Percentiles rank a stretch among this genome's conserved stretches.
These are phyloP conservation scores for Erodium chrysanthum DNA, from an alignment of 441 rosid genomes.

Conservation along the genomic window DNA sequence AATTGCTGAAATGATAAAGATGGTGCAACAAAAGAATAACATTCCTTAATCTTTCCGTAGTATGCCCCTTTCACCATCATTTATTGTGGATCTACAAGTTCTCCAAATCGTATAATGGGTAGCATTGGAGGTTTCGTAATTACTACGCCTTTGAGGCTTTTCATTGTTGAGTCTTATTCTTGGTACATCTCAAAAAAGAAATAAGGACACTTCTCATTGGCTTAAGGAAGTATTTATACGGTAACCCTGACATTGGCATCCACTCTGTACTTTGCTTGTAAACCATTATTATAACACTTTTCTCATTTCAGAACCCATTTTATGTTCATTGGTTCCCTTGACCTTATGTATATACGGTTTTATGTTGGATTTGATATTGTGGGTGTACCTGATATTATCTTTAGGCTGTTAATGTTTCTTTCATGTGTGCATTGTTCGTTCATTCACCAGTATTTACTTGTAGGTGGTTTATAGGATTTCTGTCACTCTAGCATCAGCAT, in stretches of 20 bases:
- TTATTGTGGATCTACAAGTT: neutral
- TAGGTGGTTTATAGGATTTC: neutral
- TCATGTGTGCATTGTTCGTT: neutral
- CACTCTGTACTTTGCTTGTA: neutral
- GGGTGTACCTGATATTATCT: neutral
- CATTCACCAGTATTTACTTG: neutral
- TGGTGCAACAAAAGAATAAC: neutral
- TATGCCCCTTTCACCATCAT: neutral
- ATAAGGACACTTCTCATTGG: neutral
- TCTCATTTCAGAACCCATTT: neutral
- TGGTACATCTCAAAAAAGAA: neutral
- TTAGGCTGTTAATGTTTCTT: neutral
- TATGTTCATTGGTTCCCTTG: neutral
- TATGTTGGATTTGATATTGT: neutral
- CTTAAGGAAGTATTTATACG: neutral
- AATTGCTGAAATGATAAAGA: neutral
- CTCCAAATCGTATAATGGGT: neutral
- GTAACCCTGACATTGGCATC: neutral
- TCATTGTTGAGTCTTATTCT: neutral
- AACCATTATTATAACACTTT: neutral
- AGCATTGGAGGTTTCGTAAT: neutral
- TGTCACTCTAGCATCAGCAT: conserved; percentile 3
- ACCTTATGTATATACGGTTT: no score
- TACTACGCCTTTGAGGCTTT: neutral
- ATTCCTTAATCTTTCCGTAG: neutral